A percentile compares a stretch with the other conserved stretches of the same genome.
phyloP scores from a whole-genome alignment of 1,284 basidiomycete genomes.

The Moesziomyces sp. region DNA sequence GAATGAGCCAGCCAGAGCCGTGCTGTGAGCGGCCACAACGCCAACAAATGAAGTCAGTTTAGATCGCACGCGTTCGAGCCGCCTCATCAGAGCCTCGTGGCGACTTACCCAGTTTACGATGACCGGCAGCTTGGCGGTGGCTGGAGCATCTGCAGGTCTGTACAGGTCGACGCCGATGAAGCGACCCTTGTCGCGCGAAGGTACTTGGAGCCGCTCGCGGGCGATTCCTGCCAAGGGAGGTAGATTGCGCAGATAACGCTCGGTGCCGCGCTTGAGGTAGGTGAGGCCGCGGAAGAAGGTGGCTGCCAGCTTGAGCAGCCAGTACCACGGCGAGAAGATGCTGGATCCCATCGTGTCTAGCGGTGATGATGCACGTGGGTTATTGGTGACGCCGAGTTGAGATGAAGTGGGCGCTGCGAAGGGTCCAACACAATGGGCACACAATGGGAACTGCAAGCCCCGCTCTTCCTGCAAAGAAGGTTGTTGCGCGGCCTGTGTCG shows the following conservation, averaged over 20 bases:
- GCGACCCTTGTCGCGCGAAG: slow-evolving; percentile 38
- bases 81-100: too few relatives aligned
- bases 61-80: too few relatives aligned
- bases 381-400: too few relatives aligned
- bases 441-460: too few relatives aligned
- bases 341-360: slow-evolving; percentile 16
- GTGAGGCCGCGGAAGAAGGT: slow-evolving; percentile 10
- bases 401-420: too few relatives aligned
- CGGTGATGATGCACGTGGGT: too few relatives aligned
- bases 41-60: neutral
- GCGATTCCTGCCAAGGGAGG: slow-evolving; percentile 13
- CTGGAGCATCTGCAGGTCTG: slow-evolving; percentile 18
- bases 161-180: slow-evolving; percentile 39
- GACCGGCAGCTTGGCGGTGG: slow-evolving; percentile 17
- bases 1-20: slow-evolving; percentile 40
- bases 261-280: slow-evolving; percentile 24
- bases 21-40: slow-evolving; percentile 1
- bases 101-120: slow-evolving; percentile 27
- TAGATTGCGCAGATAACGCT: slow-evolving; percentile 22
- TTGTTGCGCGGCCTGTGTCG: too few relatives aligned
- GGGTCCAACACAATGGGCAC: too few relatives aligned
- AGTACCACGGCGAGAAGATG: slow-evolving; percentile 37
- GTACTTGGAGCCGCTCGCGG: slow-evolving; percentile 24
- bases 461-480: too few relatives aligned
- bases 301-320: slow-evolving; percentile 34